phyloP scores from a whole-genome alignment of 2,329 filamentous ascomycete genomes.

The Pestalotiopsis sp. region DNA sequence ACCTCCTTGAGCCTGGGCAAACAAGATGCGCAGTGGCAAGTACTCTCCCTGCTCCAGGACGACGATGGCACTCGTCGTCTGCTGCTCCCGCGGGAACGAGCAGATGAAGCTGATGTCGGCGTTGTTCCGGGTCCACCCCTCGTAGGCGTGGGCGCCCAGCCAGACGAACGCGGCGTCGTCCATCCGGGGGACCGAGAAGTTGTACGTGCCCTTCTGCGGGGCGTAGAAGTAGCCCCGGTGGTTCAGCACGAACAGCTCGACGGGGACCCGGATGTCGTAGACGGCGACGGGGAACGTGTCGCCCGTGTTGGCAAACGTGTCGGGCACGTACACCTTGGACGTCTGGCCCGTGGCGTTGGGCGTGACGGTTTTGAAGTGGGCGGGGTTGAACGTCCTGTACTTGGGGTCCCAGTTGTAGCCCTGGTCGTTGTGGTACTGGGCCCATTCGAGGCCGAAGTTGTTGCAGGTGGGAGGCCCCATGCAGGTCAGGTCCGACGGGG shows the following conservation, averaged over 20 bases:
- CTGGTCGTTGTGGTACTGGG: not conserved
- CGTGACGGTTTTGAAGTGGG: not conserved
- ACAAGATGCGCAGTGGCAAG: not conserved
- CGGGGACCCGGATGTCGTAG: not conserved
- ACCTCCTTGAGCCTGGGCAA: not conserved
- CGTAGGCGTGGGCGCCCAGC: not conserved
- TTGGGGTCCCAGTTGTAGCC: not conserved
- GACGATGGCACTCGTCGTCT: not conserved
- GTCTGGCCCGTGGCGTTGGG: not conserved
- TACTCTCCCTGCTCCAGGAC: not conserved
- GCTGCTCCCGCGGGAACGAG: not conserved
- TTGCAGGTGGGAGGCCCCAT: not conserved
- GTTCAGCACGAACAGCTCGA: not conserved
- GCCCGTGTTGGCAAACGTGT: not conserved
- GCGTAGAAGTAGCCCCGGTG: not conserved
- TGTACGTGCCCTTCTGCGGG: not conserved
- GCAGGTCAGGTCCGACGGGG: not conserved
- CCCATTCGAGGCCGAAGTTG: not conserved
- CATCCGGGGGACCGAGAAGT: not conserved
- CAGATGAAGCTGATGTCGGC: not conserved
- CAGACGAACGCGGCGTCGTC: not conserved
- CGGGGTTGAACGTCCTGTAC: not conserved
- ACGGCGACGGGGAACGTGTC: not conserved
- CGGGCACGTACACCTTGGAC: not conserved
- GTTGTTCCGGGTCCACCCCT: not conserved